Evolutionary conservation across 352 stramenopile genomes (phyloP), one percentile per base, ranked within the genome.

Genomic region (Blastocystis sp.): DNA sequence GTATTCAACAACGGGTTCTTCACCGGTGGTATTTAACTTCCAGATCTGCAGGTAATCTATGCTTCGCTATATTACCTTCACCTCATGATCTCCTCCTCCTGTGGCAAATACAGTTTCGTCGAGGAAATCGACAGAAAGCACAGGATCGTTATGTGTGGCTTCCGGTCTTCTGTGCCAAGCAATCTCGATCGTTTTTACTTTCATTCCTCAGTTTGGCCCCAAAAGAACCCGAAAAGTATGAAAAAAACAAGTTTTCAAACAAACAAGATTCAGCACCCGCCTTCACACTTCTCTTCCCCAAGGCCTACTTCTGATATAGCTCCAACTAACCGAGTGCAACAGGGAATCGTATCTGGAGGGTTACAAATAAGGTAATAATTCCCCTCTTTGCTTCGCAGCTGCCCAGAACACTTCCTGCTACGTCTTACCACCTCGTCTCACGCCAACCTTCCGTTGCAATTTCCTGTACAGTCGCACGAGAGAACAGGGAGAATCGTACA

Each of bases 401-500:
- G 70, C 11, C 70, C 70, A 34, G 70, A 80, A 41, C 70, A 80
- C 18, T 80, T 50, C 20, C 70, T 41, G 55, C 70, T 80, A 77
- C 20, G 45, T 34, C 39, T 77, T n/a, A 53, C 3, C 18, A 13
- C 15, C 18, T 55, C 4, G 6, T 18, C n/a, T 2, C 66, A 55
- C 37, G 20, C 66, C 39, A 37, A 77, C 66, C 66, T 77, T 8
- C 37, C 34, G 41, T 62, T 80, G 70, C 70, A 80, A 26, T 80
- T 80, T 5, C 70, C 70, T 20, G 76, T 87, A 39, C 76, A 87
- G 37, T 87, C 76, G 34, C 76, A 87, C 34, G 59, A 76, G 23
- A 87, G n/a, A 13, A 87, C 76, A 15, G 76, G 76, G 4, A 87
- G 76, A 61, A 87, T 76, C 26, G 50, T 87, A 20, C 76, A 87